Percentiles rank a stretch among this genome's conserved stretches.
phyloP scores from a whole-genome alignment of 495 filamentous ascomycete genomes.

The Penicillium canariense region DNA sequence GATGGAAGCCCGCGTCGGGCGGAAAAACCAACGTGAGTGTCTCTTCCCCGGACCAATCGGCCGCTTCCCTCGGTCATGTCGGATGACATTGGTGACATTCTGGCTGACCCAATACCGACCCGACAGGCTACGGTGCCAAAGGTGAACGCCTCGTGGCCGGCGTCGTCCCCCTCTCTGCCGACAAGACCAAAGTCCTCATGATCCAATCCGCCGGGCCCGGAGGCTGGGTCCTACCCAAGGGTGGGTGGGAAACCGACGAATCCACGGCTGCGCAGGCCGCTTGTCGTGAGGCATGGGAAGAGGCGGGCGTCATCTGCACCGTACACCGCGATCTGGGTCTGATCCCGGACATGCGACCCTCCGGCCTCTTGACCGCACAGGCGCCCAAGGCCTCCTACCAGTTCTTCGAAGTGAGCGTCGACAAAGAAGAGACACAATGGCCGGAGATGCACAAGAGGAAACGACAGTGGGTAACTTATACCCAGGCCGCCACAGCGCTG shows the following conservation, averaged over 20 bases:
- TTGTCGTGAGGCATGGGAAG: constrained; percentile 92
- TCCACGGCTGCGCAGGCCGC: constrained; percentile 64
- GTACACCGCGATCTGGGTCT: constrained; percentile 80
- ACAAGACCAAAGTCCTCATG: constrained; percentile 80
- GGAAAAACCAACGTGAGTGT: constrained; percentile 74
- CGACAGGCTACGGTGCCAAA: constrained; percentile 81
- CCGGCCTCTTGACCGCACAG: constrained; percentile 54
- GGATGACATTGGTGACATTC: neutral
- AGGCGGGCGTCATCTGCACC: constrained; percentile 84
- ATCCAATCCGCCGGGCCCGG: constrained; percentile 86
- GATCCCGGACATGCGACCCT: constrained; percentile 73
- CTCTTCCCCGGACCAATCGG: constrained; percentile 7
- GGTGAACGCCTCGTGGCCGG: constrained; percentile 96
- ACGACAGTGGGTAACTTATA: constrained; percentile 84
- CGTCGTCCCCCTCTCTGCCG: constrained; percentile 76
- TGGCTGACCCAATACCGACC: constrained; percentile 10
- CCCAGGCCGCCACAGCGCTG: constrained; percentile 74
- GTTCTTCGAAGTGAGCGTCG: constrained; percentile 84
- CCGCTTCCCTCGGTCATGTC: neutral
- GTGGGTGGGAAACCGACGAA: constrained; percentile 96
- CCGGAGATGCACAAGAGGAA: constrained; percentile 90
- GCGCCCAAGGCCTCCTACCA: constrained; percentile 77
- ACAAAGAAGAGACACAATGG: constrained; percentile 81
- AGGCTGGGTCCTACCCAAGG: constrained; percentile 96
- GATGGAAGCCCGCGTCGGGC: constrained; percentile 75